Percentiles rank a stretch among this genome's conserved stretches.
These are phyloP conservation scores for Verticillium nubilum DNA, from an alignment of 2,329 filamentous ascomycete genomes.

Conservation along the genomic window DNA sequence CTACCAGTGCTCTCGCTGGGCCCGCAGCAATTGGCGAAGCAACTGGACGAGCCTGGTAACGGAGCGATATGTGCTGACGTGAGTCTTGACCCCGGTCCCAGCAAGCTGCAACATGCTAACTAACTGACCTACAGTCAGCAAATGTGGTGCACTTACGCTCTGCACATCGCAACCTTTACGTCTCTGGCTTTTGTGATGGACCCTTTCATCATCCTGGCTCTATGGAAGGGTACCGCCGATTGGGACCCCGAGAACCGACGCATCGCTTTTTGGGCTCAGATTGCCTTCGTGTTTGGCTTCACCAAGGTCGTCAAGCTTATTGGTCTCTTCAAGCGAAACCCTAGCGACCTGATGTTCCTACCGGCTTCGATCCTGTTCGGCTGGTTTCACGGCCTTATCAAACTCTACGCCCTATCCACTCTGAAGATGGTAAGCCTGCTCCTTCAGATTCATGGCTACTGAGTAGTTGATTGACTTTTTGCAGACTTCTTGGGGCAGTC, in stretches of 20 bases:
- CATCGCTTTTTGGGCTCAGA: slow-evolving; percentile 55
- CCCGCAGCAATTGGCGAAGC: slow-evolving; percentile 95
- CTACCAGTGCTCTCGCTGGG: slow-evolving; percentile 91
- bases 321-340: slow-evolving; percentile 80
- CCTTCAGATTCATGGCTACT: not conserved
- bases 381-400: slow-evolving; percentile 89
- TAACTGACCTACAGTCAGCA: slow-evolving; percentile 60
- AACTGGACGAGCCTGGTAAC: slow-evolving; percentile 86
- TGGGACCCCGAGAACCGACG: slow-evolving; percentile 51
- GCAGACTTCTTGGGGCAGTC: slow-evolving; percentile 93
- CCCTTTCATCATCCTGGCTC: slow-evolving; percentile 62
- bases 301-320: slow-evolving; percentile 89
- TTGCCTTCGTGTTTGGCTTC: slow-evolving; percentile 71
- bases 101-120: not conserved
- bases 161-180: slow-evolving; percentile 88
- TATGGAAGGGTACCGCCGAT: slow-evolving; percentile 61
- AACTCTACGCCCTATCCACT: slow-evolving; percentile 80
- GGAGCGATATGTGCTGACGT: slow-evolving; percentile 83
- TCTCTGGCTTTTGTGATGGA: slow-evolving; percentile 81
- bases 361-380: slow-evolving; percentile 87
- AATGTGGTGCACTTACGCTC: slow-evolving; percentile 87
- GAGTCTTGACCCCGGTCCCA: slow-evolving; percentile 37
- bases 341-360: slow-evolving; percentile 71
- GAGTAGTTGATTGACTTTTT: slow-evolving; percentile 2
- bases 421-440: slow-evolving; percentile 65